Evolutionary conservation across 495 filamentous ascomycete species (phyloP).

Genomic region (Pyrenula aspistea): DNA sequence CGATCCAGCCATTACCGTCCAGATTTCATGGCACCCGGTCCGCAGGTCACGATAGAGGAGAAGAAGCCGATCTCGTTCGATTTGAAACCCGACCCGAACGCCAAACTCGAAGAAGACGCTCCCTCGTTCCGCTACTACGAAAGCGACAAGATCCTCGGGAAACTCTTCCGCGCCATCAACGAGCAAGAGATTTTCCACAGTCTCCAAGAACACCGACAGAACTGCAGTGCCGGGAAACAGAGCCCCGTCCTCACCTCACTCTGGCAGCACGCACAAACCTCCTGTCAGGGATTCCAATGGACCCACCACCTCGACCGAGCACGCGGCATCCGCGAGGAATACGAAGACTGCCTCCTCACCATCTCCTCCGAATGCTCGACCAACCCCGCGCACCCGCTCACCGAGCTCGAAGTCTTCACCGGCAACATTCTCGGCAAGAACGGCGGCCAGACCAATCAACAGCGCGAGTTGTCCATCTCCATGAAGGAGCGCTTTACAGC

Average conservation of each 20-base stretch:
- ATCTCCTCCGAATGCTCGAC: slow-evolving; percentile 47
- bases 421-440: slow-evolving; percentile 58
- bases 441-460: slow-evolving; percentile 42
- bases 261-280: slow-evolving; percentile 26
- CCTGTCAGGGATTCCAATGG: slow-evolving; percentile 30
- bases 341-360: slow-evolving; percentile 43
- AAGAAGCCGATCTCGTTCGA: slow-evolving; percentile 2
- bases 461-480: slow-evolving; percentile 47
- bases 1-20: slow-evolving; percentile 29
- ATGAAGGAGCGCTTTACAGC: slow-evolving; percentile 40
- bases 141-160: slow-evolving; percentile 57
- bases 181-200: slow-evolving; percentile 53
- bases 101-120: slow-evolving; percentile 36
- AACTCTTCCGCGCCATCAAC: slow-evolving; percentile 63
- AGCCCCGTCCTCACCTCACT: slow-evolving; percentile 32
- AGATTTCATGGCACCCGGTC: slow-evolving; percentile 59
- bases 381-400: slow-evolving; percentile 42
- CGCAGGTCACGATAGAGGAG: slow-evolving; percentile 37
- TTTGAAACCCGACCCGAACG: slow-evolving; percentile 4
- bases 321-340: slow-evolving; percentile 41
- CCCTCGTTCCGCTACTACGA: slow-evolving; percentile 44
- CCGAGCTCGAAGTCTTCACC: slow-evolving; percentile 65
- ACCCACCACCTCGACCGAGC: slow-evolving; percentile 25
- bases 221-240: slow-evolving; percentile 1
- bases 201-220: slow-evolving; percentile 23